Base-by-base conservation (phyloP, 768 basidiomycete species). In the Mycena alexandri region DNA sequence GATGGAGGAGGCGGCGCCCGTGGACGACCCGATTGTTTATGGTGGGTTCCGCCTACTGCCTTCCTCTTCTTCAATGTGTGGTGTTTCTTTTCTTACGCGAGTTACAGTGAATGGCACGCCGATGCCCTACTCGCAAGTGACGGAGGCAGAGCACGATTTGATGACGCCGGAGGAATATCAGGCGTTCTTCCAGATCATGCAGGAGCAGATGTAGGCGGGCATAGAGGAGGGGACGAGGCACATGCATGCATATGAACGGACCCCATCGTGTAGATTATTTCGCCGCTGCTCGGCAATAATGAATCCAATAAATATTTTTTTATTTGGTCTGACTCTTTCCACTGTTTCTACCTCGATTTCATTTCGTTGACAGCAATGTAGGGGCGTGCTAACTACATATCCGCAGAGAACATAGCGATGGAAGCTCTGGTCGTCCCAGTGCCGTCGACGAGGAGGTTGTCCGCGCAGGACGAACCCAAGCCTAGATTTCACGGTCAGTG, bases 161-260 rank as follows among this genome's bases (percentile, higher is more conserved):
- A 98, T 98, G 96, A 94, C 93, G 5, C 90, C 93, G 2, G 96
- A 96, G 62, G 96, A 98, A 78, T 97, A 97, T 75, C 89, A 90
- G 34, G 88, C 88, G 38, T 95, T 87, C 79, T 94, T 90, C 75
- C 88, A 92, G 71, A 82, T 93, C 67, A 82, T 89, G 75, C 87
- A 88, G 78, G 81, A 75, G 57, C 65, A 69, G 65, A 64, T 69
- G 71, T 69, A 69, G 55, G 52, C 24, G 9, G 5, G 38, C 38
- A 38, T 38, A 38, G 10, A 38, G 38, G 14, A 38, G 38, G 38
- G 38, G 38, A 38, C 38, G 44, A 25, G 11, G 36, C 19, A 51
- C 22, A 21, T 25, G 19, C 34, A 54, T 48, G 14, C 38, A 10
- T 29, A 3, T 29, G 29, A 29, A 48, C 24, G 58, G 57, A 61